Evolutionary conservation across 2,329 filamentous ascomycete genomes (phyloP), one percentile per base, ranked within the genome.

Genomic region (Fusarium mangiferae): DNA sequence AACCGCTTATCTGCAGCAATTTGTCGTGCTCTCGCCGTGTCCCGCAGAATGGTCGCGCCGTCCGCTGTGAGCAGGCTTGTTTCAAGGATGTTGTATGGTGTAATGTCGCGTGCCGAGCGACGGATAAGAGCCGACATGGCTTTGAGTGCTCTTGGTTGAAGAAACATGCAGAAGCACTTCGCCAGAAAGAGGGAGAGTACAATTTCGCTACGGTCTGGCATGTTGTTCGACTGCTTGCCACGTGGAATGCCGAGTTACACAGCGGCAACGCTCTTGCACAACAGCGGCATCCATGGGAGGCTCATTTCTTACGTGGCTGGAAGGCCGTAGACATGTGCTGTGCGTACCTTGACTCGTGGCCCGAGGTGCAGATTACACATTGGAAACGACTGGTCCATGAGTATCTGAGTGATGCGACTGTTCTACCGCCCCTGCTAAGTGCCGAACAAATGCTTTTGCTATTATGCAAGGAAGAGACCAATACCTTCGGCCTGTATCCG

Each of bases 381-480:
- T 80, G 78, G 78, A 77, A 63, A 45, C 58, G 71, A 65, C 28
- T 80, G 68, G 72, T 68, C 4, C 12, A 73, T 22, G 73, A 66
- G 14, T 79, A 80, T 30, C 46, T 80, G 14, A 74, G 51, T 61
- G 74, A 76, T 46, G 33, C 66, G 18, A 55, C 68, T 42, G 57
- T 62, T 39, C 57, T 80, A 24, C 65, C 68, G 9, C 66, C 51
- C 20, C 39, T 73, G 11, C 39, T 69, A n/a, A 70, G 52, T 45
- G 38, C 65, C 15, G 66, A 72, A 6, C 75, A 79, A 41, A 71
- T 76, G 61, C 65, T 80, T 3, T 57, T 70, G 12, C 44, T 80
- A 15, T 64, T 80, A 33, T 80, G 78, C 63, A 79, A 77, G 44
- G 78, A 80, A 30, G 78, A 80, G 44, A 80, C 78, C 15, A 80